Evolutionary conservation across 1,284 basidiomycete genomes (phyloP).

Genomic region (Puccinia novopanici): DNA sequence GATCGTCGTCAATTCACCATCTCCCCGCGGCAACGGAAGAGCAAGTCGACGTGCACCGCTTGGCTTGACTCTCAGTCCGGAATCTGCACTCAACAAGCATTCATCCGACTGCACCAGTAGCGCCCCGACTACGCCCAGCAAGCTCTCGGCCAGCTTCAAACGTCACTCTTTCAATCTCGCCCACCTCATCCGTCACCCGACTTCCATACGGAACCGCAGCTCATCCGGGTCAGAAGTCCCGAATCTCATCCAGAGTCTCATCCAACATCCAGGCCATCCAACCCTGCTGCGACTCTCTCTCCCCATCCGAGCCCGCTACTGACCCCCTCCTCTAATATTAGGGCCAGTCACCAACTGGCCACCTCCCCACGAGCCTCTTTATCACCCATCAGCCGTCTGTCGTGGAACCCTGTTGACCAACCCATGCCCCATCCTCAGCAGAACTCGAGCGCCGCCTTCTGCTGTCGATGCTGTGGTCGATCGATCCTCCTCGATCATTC

Average conservation of each 20-base stretch:
- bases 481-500: not conserved
- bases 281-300: too few species aligned
- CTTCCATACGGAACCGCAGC: not conserved
- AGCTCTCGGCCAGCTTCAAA: not conserved
- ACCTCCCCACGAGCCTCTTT: not conserved
- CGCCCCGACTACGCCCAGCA: not conserved
- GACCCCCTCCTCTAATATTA: not conserved
- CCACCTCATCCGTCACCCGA: constrained; percentile 4
- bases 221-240: not conserved
- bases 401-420: not conserved
- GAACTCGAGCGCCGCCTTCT: too few species aligned
- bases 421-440: not conserved
- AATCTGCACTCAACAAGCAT: not conserved
- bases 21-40: not conserved
- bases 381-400: not conserved
- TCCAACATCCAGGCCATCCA: not conserved
- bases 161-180: constrained; percentile 1
- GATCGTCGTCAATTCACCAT: too few species aligned
- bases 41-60: not conserved
- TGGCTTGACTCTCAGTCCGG: not conserved
- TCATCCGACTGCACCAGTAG: not conserved
- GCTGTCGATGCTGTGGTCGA: not conserved
- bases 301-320: too few species aligned
- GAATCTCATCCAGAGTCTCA: not conserved
- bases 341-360: not conserved